A percentile compares a stretch with the other conserved stretches of the same genome.
These are phyloP conservation scores for Boletus edulis DNA, from an alignment of 768 basidiomycete species.

Conservation along the genomic window DNA sequence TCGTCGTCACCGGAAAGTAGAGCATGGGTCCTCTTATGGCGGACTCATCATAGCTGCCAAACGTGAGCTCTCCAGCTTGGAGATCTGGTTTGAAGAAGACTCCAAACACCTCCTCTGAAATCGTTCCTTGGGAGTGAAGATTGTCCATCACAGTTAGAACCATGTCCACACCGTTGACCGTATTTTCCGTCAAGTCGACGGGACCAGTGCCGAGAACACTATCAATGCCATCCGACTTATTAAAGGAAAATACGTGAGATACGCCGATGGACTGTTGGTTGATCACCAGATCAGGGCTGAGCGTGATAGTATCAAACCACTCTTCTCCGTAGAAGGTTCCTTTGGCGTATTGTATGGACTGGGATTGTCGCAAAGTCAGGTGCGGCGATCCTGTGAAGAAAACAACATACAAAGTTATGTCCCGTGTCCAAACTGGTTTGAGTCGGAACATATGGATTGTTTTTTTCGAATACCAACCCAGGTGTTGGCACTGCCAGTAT, in stretches of 20 bases:
- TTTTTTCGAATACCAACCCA: conserved; percentile 15
- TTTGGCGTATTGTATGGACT: neutral
- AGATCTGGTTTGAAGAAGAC: conserved; percentile 25
- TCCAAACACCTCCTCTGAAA: conserved; percentile 27
- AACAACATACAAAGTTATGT: conserved; percentile 10
- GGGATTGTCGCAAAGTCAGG: neutral
- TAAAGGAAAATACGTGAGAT: neutral
- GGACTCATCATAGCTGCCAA: conserved; percentile 24
- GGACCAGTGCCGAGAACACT: conserved; percentile 41
- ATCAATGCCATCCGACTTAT: conserved; percentile 23
- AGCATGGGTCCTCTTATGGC: conserved; percentile 11
- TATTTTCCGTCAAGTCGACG: conserved; percentile 28
- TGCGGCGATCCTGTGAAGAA: no score
- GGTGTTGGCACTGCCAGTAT: conserved; percentile 22
- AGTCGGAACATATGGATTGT: conserved; percentile 10
- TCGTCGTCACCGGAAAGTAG: conserved; percentile 26
- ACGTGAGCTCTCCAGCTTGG: conserved; percentile 21
- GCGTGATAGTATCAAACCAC: conserved; percentile 14
- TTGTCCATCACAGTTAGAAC: conserved; percentile 37
- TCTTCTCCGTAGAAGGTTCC: conserved; percentile 10
- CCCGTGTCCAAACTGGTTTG: conserved; percentile 16
- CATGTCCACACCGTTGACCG: conserved; percentile 3
- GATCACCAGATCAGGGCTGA: conserved; percentile 4
- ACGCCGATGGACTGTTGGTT: conserved; percentile 36
- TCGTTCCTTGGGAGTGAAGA: conserved; percentile 29